Evolutionary conservation across 73 alveolate genomes (phyloP).

Genomic region (Stentor coeruleus): DNA sequence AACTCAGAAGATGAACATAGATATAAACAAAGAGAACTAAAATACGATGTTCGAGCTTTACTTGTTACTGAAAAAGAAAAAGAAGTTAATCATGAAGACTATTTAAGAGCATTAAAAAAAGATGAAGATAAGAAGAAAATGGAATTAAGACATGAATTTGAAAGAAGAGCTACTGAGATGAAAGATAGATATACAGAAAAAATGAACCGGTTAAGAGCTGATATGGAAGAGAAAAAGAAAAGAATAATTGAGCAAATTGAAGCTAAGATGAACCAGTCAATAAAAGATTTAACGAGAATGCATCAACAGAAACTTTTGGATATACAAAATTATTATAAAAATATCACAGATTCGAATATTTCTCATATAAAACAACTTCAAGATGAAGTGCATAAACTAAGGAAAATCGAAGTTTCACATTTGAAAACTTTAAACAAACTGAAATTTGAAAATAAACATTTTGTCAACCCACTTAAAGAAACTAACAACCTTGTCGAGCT

Average conservation of each 20-base stretch:
- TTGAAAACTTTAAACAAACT: conserved; percentile 58
- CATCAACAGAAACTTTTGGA: conserved; percentile 89
- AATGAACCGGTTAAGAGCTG: conserved; percentile 90
- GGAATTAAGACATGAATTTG: conserved; percentile 86
- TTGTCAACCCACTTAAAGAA: conserved; percentile 83
- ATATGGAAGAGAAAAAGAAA: conserved; percentile 91
- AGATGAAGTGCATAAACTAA: conserved; percentile 83
- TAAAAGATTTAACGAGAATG: conserved; percentile 78
- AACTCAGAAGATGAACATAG: conserved; percentile 96
- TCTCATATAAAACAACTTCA: conserved; percentile 88
- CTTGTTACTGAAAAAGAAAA: conserved; percentile 88
- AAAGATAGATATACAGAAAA: conserved; percentile 87
- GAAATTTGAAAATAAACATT: conserved; percentile 54
- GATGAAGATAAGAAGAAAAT: conserved; percentile 89
- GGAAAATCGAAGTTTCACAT: conserved; percentile 75
- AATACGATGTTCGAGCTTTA: conserved; percentile 88
- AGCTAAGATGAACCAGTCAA: conserved; percentile 84
- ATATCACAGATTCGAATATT: conserved; percentile 91
- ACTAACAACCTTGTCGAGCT: conserved; percentile 65
- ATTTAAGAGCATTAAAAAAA: conserved; percentile 85
- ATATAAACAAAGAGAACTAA: conserved; percentile 89
- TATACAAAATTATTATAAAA: conserved; percentile 92
- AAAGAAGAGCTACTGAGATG: conserved; percentile 88
- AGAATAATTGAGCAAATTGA: conserved; percentile 77
- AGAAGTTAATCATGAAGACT: conserved; percentile 90